Evolutionary conservation across 2,329 filamentous ascomycete species (phyloP).

Genomic region (Xylaria digitata): DNA sequence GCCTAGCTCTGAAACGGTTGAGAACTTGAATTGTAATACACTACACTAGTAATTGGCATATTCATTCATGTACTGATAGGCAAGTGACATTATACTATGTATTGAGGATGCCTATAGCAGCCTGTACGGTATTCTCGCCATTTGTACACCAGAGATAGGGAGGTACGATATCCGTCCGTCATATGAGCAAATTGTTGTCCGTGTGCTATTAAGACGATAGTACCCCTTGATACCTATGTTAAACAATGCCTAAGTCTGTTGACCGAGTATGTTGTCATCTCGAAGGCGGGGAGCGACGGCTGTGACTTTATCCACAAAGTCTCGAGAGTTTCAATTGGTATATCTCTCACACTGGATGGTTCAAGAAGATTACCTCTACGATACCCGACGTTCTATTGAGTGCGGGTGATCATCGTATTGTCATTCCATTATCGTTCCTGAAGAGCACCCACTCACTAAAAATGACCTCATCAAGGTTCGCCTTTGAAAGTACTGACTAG

Average conservation of each 20-base stretch:
- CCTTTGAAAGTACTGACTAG: background rate
- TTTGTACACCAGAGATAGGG: background rate
- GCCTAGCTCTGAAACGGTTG: background rate
- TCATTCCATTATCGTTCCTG: background rate
- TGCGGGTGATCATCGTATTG: background rate
- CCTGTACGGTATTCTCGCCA: too few relatives aligned
- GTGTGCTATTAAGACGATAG: background rate
- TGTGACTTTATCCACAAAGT: background rate
- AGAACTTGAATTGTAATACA: background rate
- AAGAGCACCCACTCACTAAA: background rate
- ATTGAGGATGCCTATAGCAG: background rate
- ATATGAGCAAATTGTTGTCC: background rate
- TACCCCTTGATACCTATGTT: background rate
- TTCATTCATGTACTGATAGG: background rate
- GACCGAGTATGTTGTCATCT: background rate
- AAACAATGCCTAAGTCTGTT: background rate
- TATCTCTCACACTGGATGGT: background rate
- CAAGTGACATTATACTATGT: constrained; percentile 1
- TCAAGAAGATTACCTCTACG: background rate
- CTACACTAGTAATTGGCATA: too few relatives aligned
- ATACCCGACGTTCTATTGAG: background rate
- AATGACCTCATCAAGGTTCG: background rate
- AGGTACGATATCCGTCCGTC: background rate
- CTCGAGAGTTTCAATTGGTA: background rate
- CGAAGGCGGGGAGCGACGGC: background rate